Conservation (phyloP, 1,284 basidiomycete species). For the Malassezia vespertilionis region DNA sequence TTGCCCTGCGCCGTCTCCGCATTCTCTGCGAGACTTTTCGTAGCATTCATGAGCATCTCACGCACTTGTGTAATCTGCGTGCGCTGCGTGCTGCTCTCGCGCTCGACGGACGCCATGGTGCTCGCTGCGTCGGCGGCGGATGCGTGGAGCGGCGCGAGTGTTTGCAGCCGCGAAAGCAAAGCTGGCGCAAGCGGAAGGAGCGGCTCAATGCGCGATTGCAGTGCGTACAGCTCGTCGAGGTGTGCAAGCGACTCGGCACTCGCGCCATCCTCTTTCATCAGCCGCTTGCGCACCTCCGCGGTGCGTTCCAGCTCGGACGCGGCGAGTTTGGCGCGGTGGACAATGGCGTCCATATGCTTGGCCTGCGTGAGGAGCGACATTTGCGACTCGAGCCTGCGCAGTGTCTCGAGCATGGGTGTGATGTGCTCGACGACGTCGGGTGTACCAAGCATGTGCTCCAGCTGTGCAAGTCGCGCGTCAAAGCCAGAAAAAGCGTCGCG, state of each 20-base stretch:
- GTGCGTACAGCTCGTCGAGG: conserved; percentile 53
- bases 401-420: conserved; percentile 64
- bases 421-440: not conserved
- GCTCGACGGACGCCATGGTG: conserved; percentile 59
- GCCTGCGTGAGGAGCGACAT: conserved; percentile 83
- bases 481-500: not conserved
- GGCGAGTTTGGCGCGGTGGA: conserved; percentile 79
- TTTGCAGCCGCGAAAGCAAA: conserved; percentile 73
- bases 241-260: conserved; percentile 35
- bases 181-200: conserved; percentile 79
- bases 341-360: conserved; percentile 89
- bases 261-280: conserved; percentile 48
- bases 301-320: conserved; percentile 82
- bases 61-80: conserved; percentile 61
- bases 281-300: conserved; percentile 52
- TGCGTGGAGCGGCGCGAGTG: conserved; percentile 69
- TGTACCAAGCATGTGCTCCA: conserved; percentile 4
- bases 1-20: conserved; percentile 42
- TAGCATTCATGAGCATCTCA: conserved; percentile 55
- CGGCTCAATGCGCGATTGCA: conserved; percentile 72
- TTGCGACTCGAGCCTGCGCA: conserved; percentile 72
- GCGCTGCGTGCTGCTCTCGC: conserved; percentile 58
- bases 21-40: conserved; percentile 58
- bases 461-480: not conserved
- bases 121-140: conserved; percentile 62